Percentiles rank a stretch among this genome's conserved stretches.
phyloP scores from a whole-genome alignment of 208 protist genomes.

The Crithidia sp. region DNA sequence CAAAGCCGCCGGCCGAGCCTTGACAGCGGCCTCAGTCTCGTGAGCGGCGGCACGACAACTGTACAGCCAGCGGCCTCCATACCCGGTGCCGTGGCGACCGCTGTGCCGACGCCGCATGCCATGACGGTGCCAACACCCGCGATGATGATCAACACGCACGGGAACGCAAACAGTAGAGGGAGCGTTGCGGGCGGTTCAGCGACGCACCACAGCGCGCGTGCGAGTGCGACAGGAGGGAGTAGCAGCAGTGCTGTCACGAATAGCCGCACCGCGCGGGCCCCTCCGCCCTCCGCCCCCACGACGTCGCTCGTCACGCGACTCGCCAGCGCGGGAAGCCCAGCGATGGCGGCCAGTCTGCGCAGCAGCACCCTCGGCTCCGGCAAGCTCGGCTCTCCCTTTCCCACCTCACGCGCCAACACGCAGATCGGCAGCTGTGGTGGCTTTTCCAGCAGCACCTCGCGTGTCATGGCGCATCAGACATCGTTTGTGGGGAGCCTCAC shows the following conservation, averaged over 20 bases:
- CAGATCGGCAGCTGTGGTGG: not conserved
- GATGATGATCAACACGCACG: not conserved
- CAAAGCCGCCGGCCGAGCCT: not conserved
- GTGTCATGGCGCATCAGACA: not conserved
- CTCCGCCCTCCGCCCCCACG: constrained; percentile 16
- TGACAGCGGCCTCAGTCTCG: not conserved
- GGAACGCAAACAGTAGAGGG: no score
- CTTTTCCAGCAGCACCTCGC: not conserved
- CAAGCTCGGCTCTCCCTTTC: constrained; percentile 15
- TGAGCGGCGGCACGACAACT: not conserved
- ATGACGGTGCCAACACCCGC: not conserved
- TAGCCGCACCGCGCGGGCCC: not conserved
- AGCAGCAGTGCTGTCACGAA: not conserved
- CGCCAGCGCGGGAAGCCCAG: constrained; percentile 3
- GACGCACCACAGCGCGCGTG: not conserved
- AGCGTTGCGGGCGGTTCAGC: no score
- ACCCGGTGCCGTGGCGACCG: not conserved
- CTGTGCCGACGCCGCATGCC: not conserved
- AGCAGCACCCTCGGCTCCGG: constrained; percentile 3
- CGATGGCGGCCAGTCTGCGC: constrained; percentile 1
- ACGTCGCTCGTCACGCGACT: constrained; percentile 8
- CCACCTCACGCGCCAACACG: constrained; percentile 3
- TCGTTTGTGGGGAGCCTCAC: constrained; percentile 24
- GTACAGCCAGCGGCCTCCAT: no score
- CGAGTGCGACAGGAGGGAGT: not conserved